Evolutionary conservation across 2,329 filamentous ascomycete species (phyloP).

Genomic region (Exophiala phaeomuriformis): DNA sequence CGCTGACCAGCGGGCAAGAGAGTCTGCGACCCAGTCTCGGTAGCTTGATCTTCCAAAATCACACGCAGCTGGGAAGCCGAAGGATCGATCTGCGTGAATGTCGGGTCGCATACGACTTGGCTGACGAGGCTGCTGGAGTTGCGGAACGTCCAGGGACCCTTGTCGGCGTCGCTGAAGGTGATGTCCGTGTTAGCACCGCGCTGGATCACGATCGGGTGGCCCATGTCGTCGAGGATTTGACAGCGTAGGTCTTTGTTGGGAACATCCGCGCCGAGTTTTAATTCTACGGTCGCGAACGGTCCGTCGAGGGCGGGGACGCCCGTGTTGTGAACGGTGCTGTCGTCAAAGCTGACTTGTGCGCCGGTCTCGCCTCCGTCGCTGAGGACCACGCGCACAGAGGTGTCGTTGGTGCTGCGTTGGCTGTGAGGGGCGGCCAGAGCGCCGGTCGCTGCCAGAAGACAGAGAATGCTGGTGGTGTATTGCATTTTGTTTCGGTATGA

Average conservation of each 20-base stretch:
- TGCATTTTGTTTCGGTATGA: background rate
- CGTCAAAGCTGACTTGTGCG: slow-evolving; percentile 9
- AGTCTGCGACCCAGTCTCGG: slow-evolving; percentile 19
- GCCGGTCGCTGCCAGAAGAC: slow-evolving; percentile 21
- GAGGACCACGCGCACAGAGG: slow-evolving; percentile 14
- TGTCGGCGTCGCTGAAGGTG: slow-evolving; percentile 22
- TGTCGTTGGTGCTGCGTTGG: slow-evolving; percentile 8
- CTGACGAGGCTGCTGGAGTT: slow-evolving; percentile 11
- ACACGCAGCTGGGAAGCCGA: slow-evolving; percentile 13
- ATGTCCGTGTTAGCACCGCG: slow-evolving; percentile 21
- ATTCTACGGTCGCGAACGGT: slow-evolving; percentile 18
- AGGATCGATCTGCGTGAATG: slow-evolving; percentile 17
- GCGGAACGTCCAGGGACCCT: slow-evolving; percentile 21
- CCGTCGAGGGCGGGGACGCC: slow-evolving; percentile 3
- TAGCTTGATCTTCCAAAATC: slow-evolving; percentile 11
- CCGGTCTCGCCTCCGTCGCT: slow-evolving; percentile 12
- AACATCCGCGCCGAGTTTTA: slow-evolving; percentile 15
- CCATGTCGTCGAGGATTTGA: slow-evolving; percentile 19
- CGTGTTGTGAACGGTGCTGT: slow-evolving; percentile 7
- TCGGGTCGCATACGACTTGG: slow-evolving; percentile 21
- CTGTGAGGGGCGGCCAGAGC: slow-evolving; percentile 18
- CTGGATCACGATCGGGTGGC: slow-evolving; percentile 14
- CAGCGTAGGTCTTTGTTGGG: slow-evolving; percentile 20
- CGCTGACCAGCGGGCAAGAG: slow-evolving; percentile 26
- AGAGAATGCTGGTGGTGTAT: background rate